These are phyloP conservation scores for Microdochium trichocladiopsis DNA, from an alignment of 2,329 filamentous ascomycete species.

Conservation along the genomic window DNA sequence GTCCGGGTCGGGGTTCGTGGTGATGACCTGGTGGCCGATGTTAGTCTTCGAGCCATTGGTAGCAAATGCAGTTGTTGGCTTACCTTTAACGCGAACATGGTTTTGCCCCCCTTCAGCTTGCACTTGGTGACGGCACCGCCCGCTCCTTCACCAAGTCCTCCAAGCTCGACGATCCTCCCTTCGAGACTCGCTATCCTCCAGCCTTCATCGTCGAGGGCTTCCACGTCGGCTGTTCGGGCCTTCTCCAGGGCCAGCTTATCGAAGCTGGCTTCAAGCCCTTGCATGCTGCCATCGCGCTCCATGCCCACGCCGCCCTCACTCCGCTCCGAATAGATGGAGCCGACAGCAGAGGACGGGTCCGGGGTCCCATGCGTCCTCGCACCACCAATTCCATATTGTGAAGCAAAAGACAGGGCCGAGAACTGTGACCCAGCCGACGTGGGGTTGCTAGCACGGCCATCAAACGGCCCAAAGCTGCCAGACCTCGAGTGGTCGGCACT, in stretches of 20 bases:
- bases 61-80: constrained; percentile 7
- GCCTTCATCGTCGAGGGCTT: constrained; percentile 89
- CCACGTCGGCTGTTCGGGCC: constrained; percentile 79
- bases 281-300: constrained; percentile 77
- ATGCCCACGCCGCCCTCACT: constrained; percentile 70
- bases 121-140: constrained; percentile 92
- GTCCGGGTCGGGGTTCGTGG: constrained; percentile 93
- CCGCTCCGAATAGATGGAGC: constrained; percentile 74
- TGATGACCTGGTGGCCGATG: constrained; percentile 71
- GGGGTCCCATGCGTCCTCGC: constrained; percentile 61
- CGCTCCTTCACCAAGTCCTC: constrained; percentile 87
- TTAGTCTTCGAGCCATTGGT: neutral
- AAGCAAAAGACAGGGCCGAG: constrained; percentile 75
- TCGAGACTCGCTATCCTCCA: constrained; percentile 92
- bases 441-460: constrained; percentile 72
- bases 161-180: constrained; percentile 79
- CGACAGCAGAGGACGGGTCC: constrained; percentile 83
- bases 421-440: constrained; percentile 84
- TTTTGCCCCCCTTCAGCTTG: constrained; percentile 84
- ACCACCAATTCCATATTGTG: constrained; percentile 57
- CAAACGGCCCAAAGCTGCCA: constrained; percentile 73
- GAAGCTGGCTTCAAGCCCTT: constrained; percentile 63
- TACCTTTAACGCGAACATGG: constrained; percentile 93
- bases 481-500: constrained; percentile 74
- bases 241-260: constrained; percentile 78